Evolutionary conservation across 73 alveolate species (phyloP).

Genomic region (Strombidium stylifer): DNA sequence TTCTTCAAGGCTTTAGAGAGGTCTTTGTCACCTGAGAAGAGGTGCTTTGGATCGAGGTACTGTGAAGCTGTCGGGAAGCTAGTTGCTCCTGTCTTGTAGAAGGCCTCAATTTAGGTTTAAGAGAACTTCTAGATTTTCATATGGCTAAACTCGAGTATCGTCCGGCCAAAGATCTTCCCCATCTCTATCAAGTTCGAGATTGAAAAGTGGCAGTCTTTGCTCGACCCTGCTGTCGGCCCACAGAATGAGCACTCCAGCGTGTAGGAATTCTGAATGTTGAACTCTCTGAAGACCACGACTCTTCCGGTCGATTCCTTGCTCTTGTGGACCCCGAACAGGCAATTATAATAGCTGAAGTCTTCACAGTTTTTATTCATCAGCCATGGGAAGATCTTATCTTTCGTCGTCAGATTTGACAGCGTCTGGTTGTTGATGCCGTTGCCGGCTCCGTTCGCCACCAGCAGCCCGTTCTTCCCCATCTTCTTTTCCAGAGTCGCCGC

Average conservation of each 20-base stretch:
- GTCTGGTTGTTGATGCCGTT: not conserved
- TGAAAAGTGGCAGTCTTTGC: slow-evolving; percentile 49
- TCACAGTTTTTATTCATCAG: slow-evolving; percentile 14
- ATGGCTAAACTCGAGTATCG: too few relatives aligned
- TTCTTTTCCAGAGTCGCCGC: slow-evolving; percentile 47
- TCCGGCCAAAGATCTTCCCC: slow-evolving; percentile 24
- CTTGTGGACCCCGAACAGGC: slow-evolving; percentile 47
- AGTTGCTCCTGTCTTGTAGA: too few relatives aligned
- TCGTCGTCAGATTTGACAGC: not conserved
- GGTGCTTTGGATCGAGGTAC: too few relatives aligned
- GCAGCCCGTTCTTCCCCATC: slow-evolving; percentile 48
- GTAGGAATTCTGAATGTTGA: slow-evolving; percentile 26
- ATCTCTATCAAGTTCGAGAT: slow-evolving; percentile 26
- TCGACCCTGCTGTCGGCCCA: slow-evolving; percentile 55
- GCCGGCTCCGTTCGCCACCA: too few relatives aligned
- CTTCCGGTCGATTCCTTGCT: slow-evolving; percentile 63
- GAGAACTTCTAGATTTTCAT: too few relatives aligned
- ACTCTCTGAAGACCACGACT: slow-evolving; percentile 56
- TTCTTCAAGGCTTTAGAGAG: too few relatives aligned
- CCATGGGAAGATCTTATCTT: slow-evolving; percentile 21
- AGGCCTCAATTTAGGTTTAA: too few relatives aligned
- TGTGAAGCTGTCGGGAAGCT: too few relatives aligned
- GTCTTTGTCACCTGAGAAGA: too few relatives aligned
- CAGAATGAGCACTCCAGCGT: slow-evolving; percentile 63
- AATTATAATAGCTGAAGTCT: slow-evolving; percentile 41